Conservation (phyloP, 2,329 filamentous ascomycete genomes). For the Penicillium sp. region DNA sequence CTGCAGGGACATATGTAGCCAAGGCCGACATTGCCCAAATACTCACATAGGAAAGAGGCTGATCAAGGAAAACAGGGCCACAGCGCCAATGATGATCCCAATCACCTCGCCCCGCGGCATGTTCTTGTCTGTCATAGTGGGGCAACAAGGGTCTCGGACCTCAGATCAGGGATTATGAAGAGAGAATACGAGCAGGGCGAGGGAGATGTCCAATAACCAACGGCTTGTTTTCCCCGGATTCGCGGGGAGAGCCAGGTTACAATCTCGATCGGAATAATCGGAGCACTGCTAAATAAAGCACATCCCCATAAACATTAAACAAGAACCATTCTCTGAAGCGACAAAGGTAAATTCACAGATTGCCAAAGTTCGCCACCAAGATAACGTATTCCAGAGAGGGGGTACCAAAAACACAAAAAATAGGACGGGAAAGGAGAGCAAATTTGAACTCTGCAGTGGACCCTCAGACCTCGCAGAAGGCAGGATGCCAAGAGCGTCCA, state of each 20-base stretch:
- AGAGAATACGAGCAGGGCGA: conserved; percentile 12
- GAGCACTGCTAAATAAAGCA: background rate
- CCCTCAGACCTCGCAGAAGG: conserved; percentile 14
- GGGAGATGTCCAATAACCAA: conserved; percentile 7
- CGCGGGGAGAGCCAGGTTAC: background rate
- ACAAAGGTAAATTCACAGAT: background rate
- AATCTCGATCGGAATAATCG: background rate
- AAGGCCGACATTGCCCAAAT: conserved; percentile 12
- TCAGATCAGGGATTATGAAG: conserved; percentile 2
- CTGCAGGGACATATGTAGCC: conserved; percentile 16
- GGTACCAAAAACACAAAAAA: background rate
- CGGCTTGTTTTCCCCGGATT: background rate
- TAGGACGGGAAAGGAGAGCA: conserved; percentile 8
- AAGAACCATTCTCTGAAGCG: background rate
- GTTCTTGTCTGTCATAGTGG: conserved; percentile 23
- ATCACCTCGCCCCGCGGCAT: conserved; percentile 26
- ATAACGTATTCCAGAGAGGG: background rate
- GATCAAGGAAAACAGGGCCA: conserved; percentile 29
- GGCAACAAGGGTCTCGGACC: conserved; percentile 8
- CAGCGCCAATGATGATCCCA: conserved; percentile 32
- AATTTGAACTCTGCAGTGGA: conserved; percentile 20
- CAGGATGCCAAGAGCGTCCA: conserved; percentile 18
- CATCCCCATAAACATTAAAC: background rate
- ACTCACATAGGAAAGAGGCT: conserved; percentile 34
- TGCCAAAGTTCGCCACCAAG: conserved; percentile 5